Evolutionary conservation across 306 rosid species (phyloP).

Genomic region (Trifolium repens): DNA sequence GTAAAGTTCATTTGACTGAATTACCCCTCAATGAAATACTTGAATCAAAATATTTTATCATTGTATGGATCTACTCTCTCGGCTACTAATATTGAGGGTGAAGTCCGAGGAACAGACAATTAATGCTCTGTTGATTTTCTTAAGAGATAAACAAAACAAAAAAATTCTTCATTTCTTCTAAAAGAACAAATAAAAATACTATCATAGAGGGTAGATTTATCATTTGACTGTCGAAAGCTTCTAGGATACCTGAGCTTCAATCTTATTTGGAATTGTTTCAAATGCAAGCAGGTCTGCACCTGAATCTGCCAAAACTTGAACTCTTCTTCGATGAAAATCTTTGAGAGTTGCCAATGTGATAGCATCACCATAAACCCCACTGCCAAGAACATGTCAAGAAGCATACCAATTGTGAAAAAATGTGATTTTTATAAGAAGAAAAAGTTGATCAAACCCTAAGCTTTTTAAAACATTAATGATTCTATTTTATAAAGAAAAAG

Average conservation of each 20-base stretch:
- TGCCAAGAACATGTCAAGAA: constrained; percentile 37
- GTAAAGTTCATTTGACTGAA: constrained; percentile 16
- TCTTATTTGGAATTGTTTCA: constrained; percentile 65
- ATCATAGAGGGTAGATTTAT: constrained; percentile 21
- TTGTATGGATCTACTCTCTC: constrained; percentile 9
- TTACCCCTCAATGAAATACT: constrained; percentile 1
- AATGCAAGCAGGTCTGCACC: constrained; percentile 64
- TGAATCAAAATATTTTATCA: constrained; percentile 15
- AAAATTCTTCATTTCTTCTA: neutral
- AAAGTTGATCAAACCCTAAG: constrained; percentile 12
- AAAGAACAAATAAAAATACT: constrained; percentile 20
- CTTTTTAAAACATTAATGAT: neutral
- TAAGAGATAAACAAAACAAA: constrained; percentile 4
- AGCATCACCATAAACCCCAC: constrained; percentile 61
- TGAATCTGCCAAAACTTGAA: constrained; percentile 62
- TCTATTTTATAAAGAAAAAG: constrained; percentile 3
- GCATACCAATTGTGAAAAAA: constrained; percentile 4
- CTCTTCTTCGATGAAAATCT: constrained; percentile 65
- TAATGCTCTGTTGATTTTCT: constrained; percentile 12
- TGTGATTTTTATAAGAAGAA: constrained; percentile 15
- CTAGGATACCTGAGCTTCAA: constrained; percentile 63
- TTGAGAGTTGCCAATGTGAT: constrained; percentile 48
- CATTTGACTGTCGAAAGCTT: constrained; percentile 30
- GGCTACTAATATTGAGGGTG: neutral
- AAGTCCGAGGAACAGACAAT: neutral